Conservation (phyloP, 345 rosid species). For the Citrus sp. region DNA sequence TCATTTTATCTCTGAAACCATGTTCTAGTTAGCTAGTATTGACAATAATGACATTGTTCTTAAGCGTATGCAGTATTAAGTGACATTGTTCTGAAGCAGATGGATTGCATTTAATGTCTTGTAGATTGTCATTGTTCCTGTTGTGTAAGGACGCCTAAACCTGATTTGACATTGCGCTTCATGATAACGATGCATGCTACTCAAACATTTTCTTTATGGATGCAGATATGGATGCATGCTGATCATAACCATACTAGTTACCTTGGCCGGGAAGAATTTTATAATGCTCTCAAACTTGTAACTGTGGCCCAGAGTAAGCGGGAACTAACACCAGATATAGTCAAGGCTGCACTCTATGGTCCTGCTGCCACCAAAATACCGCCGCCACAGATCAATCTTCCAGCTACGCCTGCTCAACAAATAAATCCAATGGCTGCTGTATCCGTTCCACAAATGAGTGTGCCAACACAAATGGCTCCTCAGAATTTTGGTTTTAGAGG, state of each 20-base stretch:
- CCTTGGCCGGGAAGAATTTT: conserved; percentile 85
- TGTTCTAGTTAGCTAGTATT: not conserved
- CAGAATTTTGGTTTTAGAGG: conserved; percentile 62
- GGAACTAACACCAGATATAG: conserved; percentile 88
- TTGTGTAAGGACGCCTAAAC: not conserved
- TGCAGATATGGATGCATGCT: conserved; percentile 86
- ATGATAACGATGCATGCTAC: conserved; percentile 6
- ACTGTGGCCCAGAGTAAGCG: conserved; percentile 97
- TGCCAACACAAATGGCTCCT: conserved; percentile 29
- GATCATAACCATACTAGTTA: conserved; percentile 72
- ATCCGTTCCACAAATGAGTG: conserved; percentile 36
- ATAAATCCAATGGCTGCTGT: conserved; percentile 33
- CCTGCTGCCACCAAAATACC: conserved; percentile 99
- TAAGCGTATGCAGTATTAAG: too few species aligned
- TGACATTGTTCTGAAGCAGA: not conserved
- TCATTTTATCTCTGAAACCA: not conserved
- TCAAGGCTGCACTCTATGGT: conserved; percentile 86
- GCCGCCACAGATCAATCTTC: conserved; percentile 77
- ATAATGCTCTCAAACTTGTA: conserved; percentile 86
- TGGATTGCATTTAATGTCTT: not conserved
- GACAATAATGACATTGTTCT: not conserved
- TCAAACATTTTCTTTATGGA: conserved; percentile 15
- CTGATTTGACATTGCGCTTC: not conserved
- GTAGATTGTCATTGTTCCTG: not conserved
- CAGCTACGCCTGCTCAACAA: conserved; percentile 48